phyloP scores from a whole-genome alignment of 1,139 yeast genomes.

The Petasospora rhodanensis region DNA sequence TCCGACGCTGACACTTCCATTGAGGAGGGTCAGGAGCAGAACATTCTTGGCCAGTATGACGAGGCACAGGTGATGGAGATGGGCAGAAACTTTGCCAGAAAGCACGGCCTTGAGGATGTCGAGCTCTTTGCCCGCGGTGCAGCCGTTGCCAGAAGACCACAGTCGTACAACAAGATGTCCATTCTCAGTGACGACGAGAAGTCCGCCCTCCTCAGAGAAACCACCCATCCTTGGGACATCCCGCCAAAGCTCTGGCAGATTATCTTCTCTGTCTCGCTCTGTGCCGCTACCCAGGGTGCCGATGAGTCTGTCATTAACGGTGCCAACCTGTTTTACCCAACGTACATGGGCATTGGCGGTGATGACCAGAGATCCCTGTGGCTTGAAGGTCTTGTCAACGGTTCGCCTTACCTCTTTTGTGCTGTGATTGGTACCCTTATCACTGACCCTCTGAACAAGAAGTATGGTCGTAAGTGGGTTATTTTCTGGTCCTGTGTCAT shows the following conservation, averaged over 20 bases:
- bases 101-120: conserved; percentile 51
- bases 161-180: conserved; percentile 52
- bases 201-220: conserved; percentile 44
- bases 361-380: conserved; percentile 52
- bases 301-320: conserved; percentile 88
- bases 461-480: conserved; percentile 68
- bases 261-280: conserved; percentile 73
- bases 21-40: conserved; percentile 32
- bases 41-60: conserved; percentile 59
- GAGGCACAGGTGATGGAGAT: conserved; percentile 63
- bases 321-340: conserved; percentile 69
- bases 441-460: conserved; percentile 61
- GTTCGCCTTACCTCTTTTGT: conserved; percentile 79
- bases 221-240: conserved; percentile 47
- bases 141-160: conserved; percentile 66
- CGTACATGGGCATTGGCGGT: conserved; percentile 46
- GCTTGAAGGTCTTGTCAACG: conserved; percentile 70
- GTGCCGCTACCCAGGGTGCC: conserved; percentile 93
- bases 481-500: conserved; percentile 62
- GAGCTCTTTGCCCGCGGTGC: conserved; percentile 73
- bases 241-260: conserved; percentile 59
- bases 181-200: conserved; percentile 59
- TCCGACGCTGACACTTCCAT: conserved; percentile 6
- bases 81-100: conserved; percentile 66
- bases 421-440: conserved; percentile 69